These are phyloP conservation scores for Spongospora subterranea DNA, from an alignment of 208 protist species.

Conservation along the genomic window DNA sequence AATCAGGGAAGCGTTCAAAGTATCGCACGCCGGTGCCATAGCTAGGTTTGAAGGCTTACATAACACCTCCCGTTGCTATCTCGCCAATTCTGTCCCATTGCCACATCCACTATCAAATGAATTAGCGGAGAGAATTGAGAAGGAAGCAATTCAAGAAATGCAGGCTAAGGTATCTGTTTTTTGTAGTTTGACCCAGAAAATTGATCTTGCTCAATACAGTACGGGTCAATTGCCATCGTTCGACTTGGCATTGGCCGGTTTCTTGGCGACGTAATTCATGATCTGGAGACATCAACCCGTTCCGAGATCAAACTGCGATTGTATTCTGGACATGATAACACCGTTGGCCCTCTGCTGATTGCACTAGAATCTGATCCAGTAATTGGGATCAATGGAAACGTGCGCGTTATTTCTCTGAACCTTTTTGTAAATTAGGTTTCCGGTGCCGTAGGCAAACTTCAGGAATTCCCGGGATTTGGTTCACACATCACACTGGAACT, in stretches of 20 bases:
- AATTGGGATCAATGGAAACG: neutral
- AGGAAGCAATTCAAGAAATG: neutral
- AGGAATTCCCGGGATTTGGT: neutral
- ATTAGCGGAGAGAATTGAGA: neutral
- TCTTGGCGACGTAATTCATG: conserved; percentile 8
- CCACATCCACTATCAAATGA: neutral
- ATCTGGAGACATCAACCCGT: neutral
- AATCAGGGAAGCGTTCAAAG: neutral
- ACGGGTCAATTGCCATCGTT: neutral
- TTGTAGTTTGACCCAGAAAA: neutral
- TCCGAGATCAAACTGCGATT: neutral
- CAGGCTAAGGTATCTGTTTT: neutral
- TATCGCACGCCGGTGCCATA: neutral
- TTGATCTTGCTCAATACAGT: neutral
- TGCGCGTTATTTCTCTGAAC: neutral
- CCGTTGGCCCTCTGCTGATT: conserved; percentile 1
- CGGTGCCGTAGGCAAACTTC: neutral
- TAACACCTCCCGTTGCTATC: conserved; percentile 19
- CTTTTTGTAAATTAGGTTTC: no score
- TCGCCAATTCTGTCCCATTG: neutral
- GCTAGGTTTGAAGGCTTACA: conserved; percentile 14
- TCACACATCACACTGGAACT: conserved; percentile 3
- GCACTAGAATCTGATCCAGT: conserved; percentile 7
- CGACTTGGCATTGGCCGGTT: conserved; percentile 16
- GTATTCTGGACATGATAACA: conserved; percentile 48